A percentile compares a stretch with the other conserved stretches of the same genome.
Conservation (phyloP, 1,284 basidiomycete species). For the Meripilus lineatus region DNA sequence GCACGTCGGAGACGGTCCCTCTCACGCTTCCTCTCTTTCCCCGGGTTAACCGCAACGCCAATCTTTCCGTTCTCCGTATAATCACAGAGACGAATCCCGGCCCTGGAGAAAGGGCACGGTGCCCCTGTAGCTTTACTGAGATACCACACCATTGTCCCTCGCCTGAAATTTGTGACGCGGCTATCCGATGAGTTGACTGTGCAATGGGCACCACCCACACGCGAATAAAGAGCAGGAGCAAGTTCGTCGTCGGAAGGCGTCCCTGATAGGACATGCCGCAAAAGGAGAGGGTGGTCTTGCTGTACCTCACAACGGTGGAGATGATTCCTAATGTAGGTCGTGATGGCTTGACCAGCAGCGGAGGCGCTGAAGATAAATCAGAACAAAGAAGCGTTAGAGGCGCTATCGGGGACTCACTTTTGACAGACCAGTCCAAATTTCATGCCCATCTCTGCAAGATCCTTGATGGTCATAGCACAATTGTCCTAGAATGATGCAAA, state of each 20-base stretch:
- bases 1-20: constrained; percentile 32
- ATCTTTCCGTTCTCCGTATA: constrained; percentile 49
- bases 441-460: constrained; percentile 66
- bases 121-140: constrained; percentile 67
- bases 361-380: constrained; percentile 45
- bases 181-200: constrained; percentile 37
- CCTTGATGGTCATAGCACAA: constrained; percentile 78
- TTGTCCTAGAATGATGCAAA: constrained; percentile 46
- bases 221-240: constrained; percentile 63
- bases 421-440: constrained; percentile 63
- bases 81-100: constrained; percentile 64
- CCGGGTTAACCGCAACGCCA: constrained; percentile 18
- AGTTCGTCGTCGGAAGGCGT: constrained; percentile 67
- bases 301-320: constrained; percentile 63
- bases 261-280: constrained; percentile 68
- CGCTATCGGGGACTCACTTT: constrained; percentile 65
- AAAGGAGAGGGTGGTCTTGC: constrained; percentile 66
- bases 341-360: constrained; percentile 74
- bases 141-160: constrained; percentile 76
- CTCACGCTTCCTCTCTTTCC: constrained; percentile 36
- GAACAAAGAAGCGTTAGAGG: constrained; percentile 8
- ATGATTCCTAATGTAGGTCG: constrained; percentile 71
- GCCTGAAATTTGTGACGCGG: constrained; percentile 67
- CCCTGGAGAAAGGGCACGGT: constrained; percentile 66
- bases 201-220: constrained; percentile 59